phyloP scores from a whole-genome alignment of 2,329 filamentous ascomycete genomes.

The Microcyclospora pomicola region DNA sequence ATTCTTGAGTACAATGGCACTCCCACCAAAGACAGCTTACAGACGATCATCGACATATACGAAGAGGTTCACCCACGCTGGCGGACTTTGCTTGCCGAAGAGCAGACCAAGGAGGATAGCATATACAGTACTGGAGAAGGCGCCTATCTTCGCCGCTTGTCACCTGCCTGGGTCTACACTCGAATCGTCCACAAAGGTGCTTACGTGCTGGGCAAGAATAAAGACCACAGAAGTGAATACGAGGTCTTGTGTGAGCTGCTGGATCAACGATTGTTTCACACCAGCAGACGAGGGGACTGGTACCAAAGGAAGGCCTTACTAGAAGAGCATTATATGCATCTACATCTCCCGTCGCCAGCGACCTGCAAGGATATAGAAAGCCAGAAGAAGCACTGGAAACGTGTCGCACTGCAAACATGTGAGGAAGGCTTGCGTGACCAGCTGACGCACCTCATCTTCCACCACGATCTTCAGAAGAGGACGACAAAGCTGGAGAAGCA shows the following conservation, averaged over 20 bases:
- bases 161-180: slow-evolving; percentile 84
- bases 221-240: slow-evolving; percentile 67
- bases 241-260: slow-evolving; percentile 61
- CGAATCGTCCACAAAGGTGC: slow-evolving; percentile 82
- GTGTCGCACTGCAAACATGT: slow-evolving; percentile 63
- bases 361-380: slow-evolving; percentile 38
- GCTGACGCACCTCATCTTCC: slow-evolving; percentile 80
- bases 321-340: slow-evolving; percentile 88
- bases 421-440: slow-evolving; percentile 76
- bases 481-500: slow-evolving; percentile 80
- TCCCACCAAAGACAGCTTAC: slow-evolving; percentile 49
- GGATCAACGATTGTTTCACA: slow-evolving; percentile 68
- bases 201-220: slow-evolving; percentile 65
- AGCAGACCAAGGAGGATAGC: slow-evolving; percentile 61
- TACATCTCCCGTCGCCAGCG: slow-evolving; percentile 34
- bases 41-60: slow-evolving; percentile 57
- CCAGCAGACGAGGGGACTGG: slow-evolving; percentile 75
- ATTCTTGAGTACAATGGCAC: slow-evolving; percentile 68
- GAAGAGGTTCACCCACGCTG: slow-evolving; percentile 69
- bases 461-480: slow-evolving; percentile 88
- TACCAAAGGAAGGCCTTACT: slow-evolving; percentile 89
- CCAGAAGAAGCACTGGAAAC: slow-evolving; percentile 73
- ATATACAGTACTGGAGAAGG: slow-evolving; percentile 74
- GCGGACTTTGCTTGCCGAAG: slow-evolving; percentile 57
- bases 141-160: slow-evolving; percentile 78